Percentiles rank a stretch among this genome's conserved stretches.
Evolutionary conservation across 1,139 yeast species (phyloP).

Genomic region (Candida neerlandica): DNA sequence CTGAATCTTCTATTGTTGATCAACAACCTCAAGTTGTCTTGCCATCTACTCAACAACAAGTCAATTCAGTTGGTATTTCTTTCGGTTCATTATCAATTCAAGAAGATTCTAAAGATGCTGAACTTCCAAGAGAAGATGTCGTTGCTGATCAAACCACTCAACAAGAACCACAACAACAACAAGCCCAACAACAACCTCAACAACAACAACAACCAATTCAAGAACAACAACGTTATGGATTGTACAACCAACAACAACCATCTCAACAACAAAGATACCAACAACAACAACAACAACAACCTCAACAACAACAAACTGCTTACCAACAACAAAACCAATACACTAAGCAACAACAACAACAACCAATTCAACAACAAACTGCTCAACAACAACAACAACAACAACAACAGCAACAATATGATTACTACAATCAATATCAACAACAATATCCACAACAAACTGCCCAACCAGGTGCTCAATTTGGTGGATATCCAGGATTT

Average conservation of each 20-base stretch:
- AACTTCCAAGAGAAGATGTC: conserved; percentile 15
- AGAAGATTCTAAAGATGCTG: conserved; percentile 32
- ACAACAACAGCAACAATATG: conserved; percentile 26
- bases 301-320: conserved; percentile 16
- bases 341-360: conserved; percentile 23
- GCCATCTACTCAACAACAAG: conserved; percentile 53
- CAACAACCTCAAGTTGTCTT: conserved; percentile 64
- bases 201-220: conserved; percentile 16
- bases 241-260: conserved; percentile 19
- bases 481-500: conserved; percentile 48
- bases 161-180: conserved; percentile 19
- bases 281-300: conserved; percentile 16
- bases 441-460: conserved; percentile 48
- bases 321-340: conserved; percentile 22
- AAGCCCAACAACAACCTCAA: conserved; percentile 21
- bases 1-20: conserved; percentile 12
- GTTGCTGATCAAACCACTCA: conserved; percentile 14
- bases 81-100: conserved; percentile 65
- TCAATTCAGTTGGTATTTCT: conserved; percentile 65
- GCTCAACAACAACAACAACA: conserved; percentile 22
- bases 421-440: conserved; percentile 32
- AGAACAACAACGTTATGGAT: conserved; percentile 15
- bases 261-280: conserved; percentile 18
- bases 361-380: conserved; percentile 19
- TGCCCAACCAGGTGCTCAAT: conserved; percentile 45